Percentiles rank a stretch among this genome's conserved stretches.
phyloP scores from a whole-genome alignment of 2,329 filamentous ascomycete genomes.

The Paecilomyces fulvus region DNA sequence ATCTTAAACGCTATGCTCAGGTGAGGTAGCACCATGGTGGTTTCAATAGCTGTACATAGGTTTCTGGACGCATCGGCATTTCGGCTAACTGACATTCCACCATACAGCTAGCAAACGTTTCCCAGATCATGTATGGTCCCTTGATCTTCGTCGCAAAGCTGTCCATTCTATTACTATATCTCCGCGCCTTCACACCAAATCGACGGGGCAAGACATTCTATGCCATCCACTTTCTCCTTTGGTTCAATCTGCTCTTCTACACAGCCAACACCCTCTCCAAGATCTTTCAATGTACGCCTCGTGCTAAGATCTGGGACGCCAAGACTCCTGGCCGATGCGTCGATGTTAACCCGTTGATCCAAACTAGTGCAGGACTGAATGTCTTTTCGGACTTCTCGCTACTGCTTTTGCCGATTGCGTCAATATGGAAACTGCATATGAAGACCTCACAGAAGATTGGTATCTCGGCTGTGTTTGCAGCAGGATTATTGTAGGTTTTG shows the following conservation, averaged over 20 bases:
- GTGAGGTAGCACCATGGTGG: background rate
- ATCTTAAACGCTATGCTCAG: background rate
- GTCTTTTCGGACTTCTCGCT: conserved; percentile 10
- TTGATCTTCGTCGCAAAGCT: conserved; percentile 16
- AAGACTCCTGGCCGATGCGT: conserved; percentile 8
- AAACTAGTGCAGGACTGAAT: conserved; percentile 9
- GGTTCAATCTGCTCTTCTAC: conserved; percentile 11
- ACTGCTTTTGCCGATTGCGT: conserved; percentile 7
- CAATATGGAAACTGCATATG: conserved; percentile 7
- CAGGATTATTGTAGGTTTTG: background rate
- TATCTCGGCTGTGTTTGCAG: background rate
- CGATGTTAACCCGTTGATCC: conserved; percentile 6
- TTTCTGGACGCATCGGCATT: background rate
- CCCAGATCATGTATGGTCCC: conserved; percentile 13
- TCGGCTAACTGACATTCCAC: background rate
- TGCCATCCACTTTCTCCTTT: conserved; percentile 9
- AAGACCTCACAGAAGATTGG: background rate
- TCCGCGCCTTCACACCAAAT: conserved; percentile 12
- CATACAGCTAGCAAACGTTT: conserved; percentile 3
- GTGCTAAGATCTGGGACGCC: conserved; percentile 9
- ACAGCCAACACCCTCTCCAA: conserved; percentile 8
- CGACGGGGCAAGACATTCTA: conserved; percentile 7
- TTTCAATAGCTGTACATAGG: background rate
- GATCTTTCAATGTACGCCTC: conserved; percentile 11
- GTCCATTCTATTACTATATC: conserved; percentile 13